Conservation (phyloP, 495 filamentous ascomycete genomes). For the Xylaria palmicola region DNA sequence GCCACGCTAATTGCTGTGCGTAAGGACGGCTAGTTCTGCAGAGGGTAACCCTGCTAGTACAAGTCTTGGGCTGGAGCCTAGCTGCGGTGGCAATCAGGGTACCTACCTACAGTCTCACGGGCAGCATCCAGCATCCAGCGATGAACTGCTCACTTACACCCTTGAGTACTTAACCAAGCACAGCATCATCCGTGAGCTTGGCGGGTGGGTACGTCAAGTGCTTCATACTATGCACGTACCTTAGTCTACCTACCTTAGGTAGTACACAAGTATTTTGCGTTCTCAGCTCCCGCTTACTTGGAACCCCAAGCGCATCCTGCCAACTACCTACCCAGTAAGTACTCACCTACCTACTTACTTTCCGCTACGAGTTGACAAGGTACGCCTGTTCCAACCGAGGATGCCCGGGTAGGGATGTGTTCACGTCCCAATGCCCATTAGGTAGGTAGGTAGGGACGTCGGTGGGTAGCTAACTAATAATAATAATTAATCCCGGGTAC, state of each 20-base stretch:
- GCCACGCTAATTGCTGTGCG: constrained; percentile 1
- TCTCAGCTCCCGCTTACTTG: too few relatives aligned
- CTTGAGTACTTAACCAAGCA: too few relatives aligned
- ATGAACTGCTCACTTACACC: too few relatives aligned
- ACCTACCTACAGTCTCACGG: neutral
- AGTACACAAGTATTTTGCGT: too few relatives aligned
- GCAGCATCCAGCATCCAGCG: too few relatives aligned
- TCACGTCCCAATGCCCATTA: neutral
- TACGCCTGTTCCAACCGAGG: neutral
- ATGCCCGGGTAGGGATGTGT: neutral
- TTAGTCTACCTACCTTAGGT: too few relatives aligned
- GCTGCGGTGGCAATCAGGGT: neutral
- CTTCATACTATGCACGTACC: too few relatives aligned
- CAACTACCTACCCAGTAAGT: too few relatives aligned
- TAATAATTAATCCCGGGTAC: neutral
- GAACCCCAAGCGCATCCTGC: too few relatives aligned
- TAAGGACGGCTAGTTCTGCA: constrained; percentile 2
- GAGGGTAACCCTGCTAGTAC: neutral
- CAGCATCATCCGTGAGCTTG: too few relatives aligned
- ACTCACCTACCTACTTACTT: neutral
- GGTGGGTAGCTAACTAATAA: neutral
- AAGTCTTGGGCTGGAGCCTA: neutral
- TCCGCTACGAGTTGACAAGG: too few relatives aligned
- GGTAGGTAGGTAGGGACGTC: neutral
- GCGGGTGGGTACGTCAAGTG: too few relatives aligned